Conservation (phyloP, 805 yeast genomes). For the Candida xiaguanensis region DNA sequence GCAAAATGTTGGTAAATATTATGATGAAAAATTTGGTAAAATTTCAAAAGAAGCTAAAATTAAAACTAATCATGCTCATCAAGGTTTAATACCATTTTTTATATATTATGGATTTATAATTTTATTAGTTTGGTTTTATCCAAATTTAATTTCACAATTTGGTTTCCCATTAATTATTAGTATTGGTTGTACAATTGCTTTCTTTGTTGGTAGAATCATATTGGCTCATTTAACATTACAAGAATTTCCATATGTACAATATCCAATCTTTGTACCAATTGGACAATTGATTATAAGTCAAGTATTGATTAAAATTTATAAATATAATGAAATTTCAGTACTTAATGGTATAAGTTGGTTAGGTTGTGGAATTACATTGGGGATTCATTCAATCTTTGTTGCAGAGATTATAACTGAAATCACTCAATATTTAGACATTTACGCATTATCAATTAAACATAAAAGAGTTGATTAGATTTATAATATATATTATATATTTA, state of each 20-base stretch:
- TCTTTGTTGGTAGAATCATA: slow-evolving; percentile 87
- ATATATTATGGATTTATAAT: slow-evolving; percentile 49
- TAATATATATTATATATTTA: too few species aligned
- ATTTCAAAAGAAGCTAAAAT: slow-evolving; percentile 22
- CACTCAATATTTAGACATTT: slow-evolving; percentile 77
- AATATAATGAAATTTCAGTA: slow-evolving; percentile 38
- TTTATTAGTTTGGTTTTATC: slow-evolving; percentile 45
- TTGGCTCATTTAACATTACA: slow-evolving; percentile 81
- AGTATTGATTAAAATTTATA: slow-evolving; percentile 32
- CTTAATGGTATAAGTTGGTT: slow-evolving; percentile 55
- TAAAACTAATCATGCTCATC: slow-evolving; percentile 39
- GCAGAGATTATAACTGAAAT: slow-evolving; percentile 76
- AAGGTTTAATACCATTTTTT: slow-evolving; percentile 67
- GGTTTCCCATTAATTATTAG: slow-evolving; percentile 60
- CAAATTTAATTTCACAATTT: slow-evolving; percentile 44
- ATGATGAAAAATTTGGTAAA: slow-evolving; percentile 28
- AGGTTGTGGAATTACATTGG: slow-evolving; percentile 64
- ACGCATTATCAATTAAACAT: slow-evolving; percentile 80
- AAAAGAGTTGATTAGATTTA: slow-evolving; percentile 44
- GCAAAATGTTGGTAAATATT: slow-evolving; percentile 51
- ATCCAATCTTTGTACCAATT: slow-evolving; percentile 66
- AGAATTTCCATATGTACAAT: slow-evolving; percentile 66
- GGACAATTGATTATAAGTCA: slow-evolving; percentile 39
- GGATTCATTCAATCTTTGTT: slow-evolving; percentile 68
- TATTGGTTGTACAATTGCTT: slow-evolving; percentile 75